Base-by-base conservation (phyloP, 2,329 filamentous ascomycete genomes). In the Drechmeria coniospora region DNA sequence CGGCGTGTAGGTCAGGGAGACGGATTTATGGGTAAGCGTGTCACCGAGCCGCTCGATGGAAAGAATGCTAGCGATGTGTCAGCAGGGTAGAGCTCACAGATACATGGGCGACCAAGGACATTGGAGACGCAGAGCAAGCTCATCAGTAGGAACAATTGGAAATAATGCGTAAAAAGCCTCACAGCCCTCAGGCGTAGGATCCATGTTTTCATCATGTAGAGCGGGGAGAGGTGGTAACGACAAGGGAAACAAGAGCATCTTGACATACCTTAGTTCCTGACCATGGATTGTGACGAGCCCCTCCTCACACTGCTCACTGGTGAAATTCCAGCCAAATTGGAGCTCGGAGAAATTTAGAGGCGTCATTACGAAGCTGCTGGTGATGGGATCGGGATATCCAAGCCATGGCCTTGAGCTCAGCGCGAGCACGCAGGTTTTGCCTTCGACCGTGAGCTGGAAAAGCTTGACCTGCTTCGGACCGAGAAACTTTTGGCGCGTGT, bases 71-170 rank as follows among this genome's bases (percentile, higher is more conserved):
- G 10, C 5, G 20, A 9, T n/a, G 12, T 11, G 20, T 21, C 20
- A 21, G 20, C 20, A n/a, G 20, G 4, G 4, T 11, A 11, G 20
- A 21, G 12, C 12, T 21, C 9, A 5, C 20, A 6, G 10, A n/a
- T 11, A 10, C 18, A 20, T 11, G 13, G 13, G 12, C 16, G 11
- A 10, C 10, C 24, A 24, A 24, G 6, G 8, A 21, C 4, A 31
- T 17, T 14, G 13, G 15, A 23, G 28, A 26, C 26, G 25, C 19
- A 31, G 46, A 43, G 39, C n/a, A 29, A 31, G 46, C 54, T 53
- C 57, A 51, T 92, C 84, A 92, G 84, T 74, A 92, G 83, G 83
- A 92, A 92, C 84, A 92, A 92, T 92, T 92, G 82, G 63, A 61
- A 62, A 62, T 41, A 65, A 58, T 56, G 54, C 51, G 55, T 63